Evolutionary conservation across 2,329 filamentous ascomycete genomes (phyloP), one percentile per base, ranked within the genome.

Genomic region (Pseudogymnoascus sp.): DNA sequence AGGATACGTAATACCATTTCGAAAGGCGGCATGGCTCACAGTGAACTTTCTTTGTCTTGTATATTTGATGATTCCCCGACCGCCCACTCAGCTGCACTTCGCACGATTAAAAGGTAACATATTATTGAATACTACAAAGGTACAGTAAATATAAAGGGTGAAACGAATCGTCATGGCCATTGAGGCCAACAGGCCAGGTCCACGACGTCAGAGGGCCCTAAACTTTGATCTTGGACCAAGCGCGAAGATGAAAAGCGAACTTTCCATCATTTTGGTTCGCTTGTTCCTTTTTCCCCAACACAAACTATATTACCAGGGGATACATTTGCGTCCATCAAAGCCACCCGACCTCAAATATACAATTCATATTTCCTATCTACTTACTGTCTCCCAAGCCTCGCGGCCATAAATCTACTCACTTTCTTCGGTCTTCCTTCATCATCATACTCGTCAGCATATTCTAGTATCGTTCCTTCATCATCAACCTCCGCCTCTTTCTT

Each of bases 331-430:
- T 55, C 14, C 18, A 18, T 9, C 16, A 55, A 61, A 21, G 25
- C 8, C 28, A 18, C 40, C 23, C 14, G 21, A 61, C 18, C 18
- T 31, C 21, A 43, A 33, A 61, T 12, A 61, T 49, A 14, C 25
- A 52, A 49, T 55, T 73, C 75, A 18, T 60, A 60, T 60, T 60
- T 38, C 55, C 16, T 59, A 61, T 12, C 16, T 35, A 58, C 25
- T 70, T 77, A 85, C 64, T 81, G 77, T 70, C 75, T 81, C 28
- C 81, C 81, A 62, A 91, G 75, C 65, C 86, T 81, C 2, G 88
- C 88, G 59, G 88, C 88, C 77, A 86, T 90, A 77, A 92, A 92
- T 65, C 86, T 83, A 77, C 88, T 91, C 66, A 91, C 75, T 69
- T 82, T 84, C 74, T 82, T 83, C 59, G 80, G 80, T 1, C 82